A percentile compares a stretch with the other conserved stretches of the same genome.
These are phyloP conservation scores for Haplosporangium sp. DNA, from an alignment of 371 early-diverging fungal genomes.

Conservation along the genomic window DNA sequence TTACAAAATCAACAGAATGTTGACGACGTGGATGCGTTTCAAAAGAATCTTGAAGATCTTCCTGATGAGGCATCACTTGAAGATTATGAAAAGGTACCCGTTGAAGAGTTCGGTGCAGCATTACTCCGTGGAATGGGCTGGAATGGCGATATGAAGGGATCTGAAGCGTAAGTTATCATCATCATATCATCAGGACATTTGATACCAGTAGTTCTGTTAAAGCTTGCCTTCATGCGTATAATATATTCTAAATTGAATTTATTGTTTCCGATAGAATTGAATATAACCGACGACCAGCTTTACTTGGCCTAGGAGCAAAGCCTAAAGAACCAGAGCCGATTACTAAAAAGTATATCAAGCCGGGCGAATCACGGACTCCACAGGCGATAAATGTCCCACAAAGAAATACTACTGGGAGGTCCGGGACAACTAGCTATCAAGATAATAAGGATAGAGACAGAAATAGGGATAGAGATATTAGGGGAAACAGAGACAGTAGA, in stretches of 20 bases:
- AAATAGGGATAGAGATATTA: not conserved
- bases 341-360: conserved; percentile 50
- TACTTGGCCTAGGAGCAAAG: conserved; percentile 84
- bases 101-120: conserved; percentile 92
- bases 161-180: conserved; percentile 36
- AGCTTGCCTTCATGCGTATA: not conserved
- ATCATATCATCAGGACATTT: not conserved
- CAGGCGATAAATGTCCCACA: conserved; percentile 25
- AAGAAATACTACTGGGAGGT: conserved; percentile 15
- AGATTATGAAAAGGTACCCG: conserved; percentile 87
- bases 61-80: conserved; percentile 79
- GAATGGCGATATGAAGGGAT: conserved; percentile 68
- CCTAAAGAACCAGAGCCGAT: conserved; percentile 61
- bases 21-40: conserved; percentile 66
- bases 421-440: conserved; percentile 5
- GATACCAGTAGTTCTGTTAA: not conserved
- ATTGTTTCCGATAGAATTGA: conserved; percentile 21
- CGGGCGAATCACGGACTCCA: conserved; percentile 41
- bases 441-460: not conserved
- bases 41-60: conserved; percentile 61
- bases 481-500: conserved; percentile 11
- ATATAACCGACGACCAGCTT: conserved; percentile 72
- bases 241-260: not conserved
- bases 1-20: conserved; percentile 51
- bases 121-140: conserved; percentile 94